phyloP scores from a whole-genome alignment of 2,329 filamentous ascomycete species.

The Alternaria arborescens region DNA sequence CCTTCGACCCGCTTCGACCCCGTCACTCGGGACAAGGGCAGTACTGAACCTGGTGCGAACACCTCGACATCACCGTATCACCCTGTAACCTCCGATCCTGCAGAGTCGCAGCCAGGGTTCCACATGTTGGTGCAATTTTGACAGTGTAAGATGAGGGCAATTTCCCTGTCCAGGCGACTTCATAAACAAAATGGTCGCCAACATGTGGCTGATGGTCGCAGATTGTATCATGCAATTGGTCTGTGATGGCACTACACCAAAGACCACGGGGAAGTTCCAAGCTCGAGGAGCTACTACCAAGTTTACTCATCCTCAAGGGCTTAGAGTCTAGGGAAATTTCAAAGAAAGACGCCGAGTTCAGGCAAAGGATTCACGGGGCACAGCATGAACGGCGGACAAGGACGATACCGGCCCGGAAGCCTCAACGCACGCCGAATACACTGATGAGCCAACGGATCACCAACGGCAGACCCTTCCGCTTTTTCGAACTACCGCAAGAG shows the following conservation, averaged over 20 bases:
- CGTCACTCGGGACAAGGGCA: conserved; percentile 20
- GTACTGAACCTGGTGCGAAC: conserved; percentile 36
- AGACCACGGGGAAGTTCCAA: conserved; percentile 39
- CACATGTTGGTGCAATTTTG: conserved; percentile 39
- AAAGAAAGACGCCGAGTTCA: conserved; percentile 3
- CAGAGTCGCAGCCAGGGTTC: conserved; percentile 34
- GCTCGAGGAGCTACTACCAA: conserved; percentile 24
- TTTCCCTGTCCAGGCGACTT: conserved; percentile 28
- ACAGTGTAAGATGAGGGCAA: conserved; percentile 31
- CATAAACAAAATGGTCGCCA: conserved; percentile 20
- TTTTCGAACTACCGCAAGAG: conserved; percentile 39
- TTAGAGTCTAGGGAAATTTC: conserved; percentile 1
- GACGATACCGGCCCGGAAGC: conserved; percentile 5
- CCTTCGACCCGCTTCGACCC: conserved; percentile 16
- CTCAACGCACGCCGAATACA: not conserved
- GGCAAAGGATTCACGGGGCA: not conserved
- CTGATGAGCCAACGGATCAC: conserved; percentile 3
- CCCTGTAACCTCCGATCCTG: conserved; percentile 32
- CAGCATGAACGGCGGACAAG: conserved; percentile 10
- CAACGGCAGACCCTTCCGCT: conserved; percentile 33
- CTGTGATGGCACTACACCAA: conserved; percentile 38
- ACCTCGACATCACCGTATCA: conserved; percentile 33
- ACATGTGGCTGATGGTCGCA: conserved; percentile 20
- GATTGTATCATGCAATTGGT: conserved; percentile 35
- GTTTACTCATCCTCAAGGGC: conserved; percentile 11